Evolutionary conservation across 768 basidiomycete genomes (phyloP).

Genomic region (Lyophyllum shimeji): DNA sequence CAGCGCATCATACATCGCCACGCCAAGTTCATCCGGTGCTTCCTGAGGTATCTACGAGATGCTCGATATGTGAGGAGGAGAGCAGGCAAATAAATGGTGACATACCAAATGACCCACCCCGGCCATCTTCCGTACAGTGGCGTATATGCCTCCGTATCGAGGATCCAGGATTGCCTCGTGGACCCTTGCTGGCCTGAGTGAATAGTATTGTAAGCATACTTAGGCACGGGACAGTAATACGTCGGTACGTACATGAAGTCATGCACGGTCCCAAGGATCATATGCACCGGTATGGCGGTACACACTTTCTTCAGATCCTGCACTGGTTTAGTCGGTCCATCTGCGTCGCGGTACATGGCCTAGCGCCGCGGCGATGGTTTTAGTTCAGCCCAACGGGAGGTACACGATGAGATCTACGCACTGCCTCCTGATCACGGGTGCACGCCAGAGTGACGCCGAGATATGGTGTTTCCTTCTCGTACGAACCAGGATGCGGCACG

Average conservation of each 20-base stretch:
- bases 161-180: constrained; percentile 30
- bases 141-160: constrained; percentile 25
- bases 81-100: not conserved
- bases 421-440: constrained; percentile 61
- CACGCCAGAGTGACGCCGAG: constrained; percentile 53
- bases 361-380: constrained; percentile 18
- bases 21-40: constrained; percentile 21
- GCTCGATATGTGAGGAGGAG: not conserved
- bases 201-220: not conserved
- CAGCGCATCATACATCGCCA: constrained; percentile 15
- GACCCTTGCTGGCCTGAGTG: constrained; percentile 27
- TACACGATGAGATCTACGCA: constrained; percentile 28
- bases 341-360: constrained; percentile 64
- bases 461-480: constrained; percentile 30
- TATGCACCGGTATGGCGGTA: constrained; percentile 44
- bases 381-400: not conserved
- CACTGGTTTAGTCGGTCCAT: constrained; percentile 55
- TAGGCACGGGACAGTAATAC: not conserved
- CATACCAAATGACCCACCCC: constrained; percentile 30
- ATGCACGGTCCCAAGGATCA: constrained; percentile 48
- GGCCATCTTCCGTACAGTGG: constrained; percentile 23
- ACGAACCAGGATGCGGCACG: constrained; percentile 24
- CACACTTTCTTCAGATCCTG: constrained; percentile 42
- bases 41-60: constrained; percentile 22
- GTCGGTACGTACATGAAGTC: constrained; percentile 50